A percentile compares a stretch with the other conserved stretches of the same genome.
Evolutionary conservation across 2,329 filamentous ascomycete species (phyloP).

Genomic region (Phialophora macrospora): DNA sequence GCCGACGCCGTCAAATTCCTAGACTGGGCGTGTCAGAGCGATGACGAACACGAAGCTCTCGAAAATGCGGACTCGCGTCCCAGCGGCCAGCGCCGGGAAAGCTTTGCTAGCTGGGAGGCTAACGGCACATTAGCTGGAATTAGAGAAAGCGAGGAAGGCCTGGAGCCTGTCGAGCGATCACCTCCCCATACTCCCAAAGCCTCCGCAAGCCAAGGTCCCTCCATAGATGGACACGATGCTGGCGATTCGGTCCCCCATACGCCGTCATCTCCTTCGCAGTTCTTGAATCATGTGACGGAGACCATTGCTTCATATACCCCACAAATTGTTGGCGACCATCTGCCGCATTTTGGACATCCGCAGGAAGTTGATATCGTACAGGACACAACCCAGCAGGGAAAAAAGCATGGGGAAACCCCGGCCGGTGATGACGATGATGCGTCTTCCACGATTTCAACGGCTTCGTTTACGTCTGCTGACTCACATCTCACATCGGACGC

Average conservation of each 20-base stretch:
- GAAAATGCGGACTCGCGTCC: conserved; percentile 24
- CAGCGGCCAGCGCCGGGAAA: conserved; percentile 29
- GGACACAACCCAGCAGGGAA: conserved; percentile 4
- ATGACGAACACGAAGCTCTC: conserved; percentile 49
- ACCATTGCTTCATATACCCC: conserved; percentile 58
- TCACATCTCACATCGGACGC: conserved; percentile 36
- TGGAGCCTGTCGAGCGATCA: conserved; percentile 19
- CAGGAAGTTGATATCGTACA: conserved; percentile 3
- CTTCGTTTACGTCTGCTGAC: conserved; percentile 43
- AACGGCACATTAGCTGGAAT: conserved; percentile 40
- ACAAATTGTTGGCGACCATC: conserved; percentile 55
- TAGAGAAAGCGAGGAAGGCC: conserved; percentile 33
- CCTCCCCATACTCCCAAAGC: conserved; percentile 23
- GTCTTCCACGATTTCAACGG: conserved; percentile 38
- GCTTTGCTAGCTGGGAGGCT: conserved; percentile 39
- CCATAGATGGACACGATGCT: background rate
- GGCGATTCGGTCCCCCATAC: conserved; percentile 8
- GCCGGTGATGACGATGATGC: conserved; percentile 33
- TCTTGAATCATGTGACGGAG: conserved; percentile 43
- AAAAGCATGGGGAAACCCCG: conserved; percentile 1
- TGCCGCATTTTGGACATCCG: conserved; percentile 23
- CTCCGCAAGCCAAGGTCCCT: conserved; percentile 7
- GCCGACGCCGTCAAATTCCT: conserved; percentile 80
- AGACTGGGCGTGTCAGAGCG: conserved; percentile 70
- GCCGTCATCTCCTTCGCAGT: conserved; percentile 19